Conservation (phyloP, 73 alveolate species). For the Paramecium primaurelia region DNA sequence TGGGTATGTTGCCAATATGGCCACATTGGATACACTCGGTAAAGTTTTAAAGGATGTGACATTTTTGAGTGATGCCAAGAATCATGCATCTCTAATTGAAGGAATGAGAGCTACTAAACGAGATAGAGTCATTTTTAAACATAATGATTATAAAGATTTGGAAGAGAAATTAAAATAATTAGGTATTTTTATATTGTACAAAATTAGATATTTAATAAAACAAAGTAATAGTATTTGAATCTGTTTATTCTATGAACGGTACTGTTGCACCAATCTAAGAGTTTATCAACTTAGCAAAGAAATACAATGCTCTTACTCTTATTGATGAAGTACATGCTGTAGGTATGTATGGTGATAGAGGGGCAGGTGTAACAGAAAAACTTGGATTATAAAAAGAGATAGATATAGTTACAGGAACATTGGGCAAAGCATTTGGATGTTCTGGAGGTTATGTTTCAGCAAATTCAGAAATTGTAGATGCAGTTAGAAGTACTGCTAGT, state of each 20-base stretch:
- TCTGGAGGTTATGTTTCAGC: conserved; percentile 84
- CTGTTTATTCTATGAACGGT: conserved; percentile 84
- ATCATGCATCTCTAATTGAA: conserved; percentile 81
- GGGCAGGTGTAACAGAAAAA: conserved; percentile 78
- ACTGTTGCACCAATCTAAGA: conserved; percentile 69
- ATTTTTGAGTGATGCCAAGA: conserved; percentile 73
- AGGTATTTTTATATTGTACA: conserved; percentile 6
- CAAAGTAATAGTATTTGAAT: conserved; percentile 74
- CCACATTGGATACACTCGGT: conserved; percentile 73
- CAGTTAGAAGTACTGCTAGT: conserved; percentile 68
- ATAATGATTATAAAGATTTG: conserved; percentile 75
- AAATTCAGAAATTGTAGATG: conserved; percentile 58
- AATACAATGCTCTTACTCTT: conserved; percentile 73
- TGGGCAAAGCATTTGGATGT: conserved; percentile 86
- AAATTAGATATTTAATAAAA: conserved; percentile 57
- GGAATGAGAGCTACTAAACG: conserved; percentile 72
- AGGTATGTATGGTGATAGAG: conserved; percentile 80
- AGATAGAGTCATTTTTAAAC: conserved; percentile 68
- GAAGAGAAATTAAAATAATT: conserved; percentile 60
- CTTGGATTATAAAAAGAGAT: conserved; percentile 51
- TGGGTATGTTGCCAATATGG: conserved; percentile 83
- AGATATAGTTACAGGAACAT: conserved; percentile 76
- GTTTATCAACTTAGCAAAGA: conserved; percentile 69
- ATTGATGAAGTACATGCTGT: conserved; percentile 89
- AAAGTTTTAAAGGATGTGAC: conserved; percentile 64